A percentile compares a stretch with the other conserved stretches of the same genome.
phyloP scores from a whole-genome alignment of 805 yeast genomes.

The Hanseniaspora clermontiae region DNA sequence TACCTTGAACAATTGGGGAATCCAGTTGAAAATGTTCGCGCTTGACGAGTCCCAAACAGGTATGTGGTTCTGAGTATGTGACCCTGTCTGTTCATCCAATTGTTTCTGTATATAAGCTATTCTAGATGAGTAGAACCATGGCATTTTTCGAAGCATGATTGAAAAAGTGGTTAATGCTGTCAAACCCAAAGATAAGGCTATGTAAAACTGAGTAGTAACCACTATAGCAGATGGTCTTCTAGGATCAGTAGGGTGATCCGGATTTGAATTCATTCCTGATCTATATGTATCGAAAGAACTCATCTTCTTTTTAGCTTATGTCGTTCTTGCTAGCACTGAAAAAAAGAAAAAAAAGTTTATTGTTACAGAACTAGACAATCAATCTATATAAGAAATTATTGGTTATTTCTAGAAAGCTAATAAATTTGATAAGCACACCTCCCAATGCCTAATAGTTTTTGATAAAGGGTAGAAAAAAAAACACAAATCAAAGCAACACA shows the following conservation, averaged over 20 bases:
- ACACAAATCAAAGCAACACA: too few relatives aligned
- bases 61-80: background rate
- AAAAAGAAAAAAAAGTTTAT: too few relatives aligned
- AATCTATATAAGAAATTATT: too few relatives aligned
- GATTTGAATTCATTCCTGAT: background rate
- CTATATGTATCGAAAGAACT: background rate
- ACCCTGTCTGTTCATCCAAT: conserved; percentile 8
- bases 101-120: conserved; percentile 17
- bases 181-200: conserved; percentile 58
- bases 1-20: conserved; percentile 49
- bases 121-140: conserved; percentile 76
- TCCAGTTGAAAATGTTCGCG: conserved; percentile 57
- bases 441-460: too few relatives aligned
- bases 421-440: too few relatives aligned
- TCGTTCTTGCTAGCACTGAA: background rate
- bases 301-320: too few relatives aligned
- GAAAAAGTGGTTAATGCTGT: conserved; percentile 61
- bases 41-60: conserved; percentile 8
- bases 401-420: too few relatives aligned
- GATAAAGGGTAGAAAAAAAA: too few relatives aligned
- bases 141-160: conserved; percentile 56
- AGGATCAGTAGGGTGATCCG: conserved; percentile 21
- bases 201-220: conserved; percentile 61
- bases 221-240: conserved; percentile 38
- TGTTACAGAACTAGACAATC: background rate